Evolutionary conservation across 306 rosid species (phyloP).

Genomic region (Fagus sylvatica): DNA sequence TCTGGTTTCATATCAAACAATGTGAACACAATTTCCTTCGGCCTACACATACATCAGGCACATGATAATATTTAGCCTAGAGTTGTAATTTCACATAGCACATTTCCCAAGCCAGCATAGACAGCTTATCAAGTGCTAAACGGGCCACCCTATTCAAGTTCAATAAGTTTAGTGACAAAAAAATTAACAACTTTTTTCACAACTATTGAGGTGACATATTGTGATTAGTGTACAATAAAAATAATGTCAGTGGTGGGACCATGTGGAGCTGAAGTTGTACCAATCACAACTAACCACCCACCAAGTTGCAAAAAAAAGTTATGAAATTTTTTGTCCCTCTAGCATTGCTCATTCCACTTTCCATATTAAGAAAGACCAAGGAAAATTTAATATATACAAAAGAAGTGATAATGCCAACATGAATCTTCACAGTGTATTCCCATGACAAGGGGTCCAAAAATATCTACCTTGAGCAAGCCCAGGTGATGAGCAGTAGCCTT

Average conservation of each 20-base stretch:
- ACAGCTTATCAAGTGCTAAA: not conserved
- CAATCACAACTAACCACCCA: too few species aligned
- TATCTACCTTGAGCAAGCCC: constrained; percentile 88
- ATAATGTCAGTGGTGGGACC: too few species aligned
- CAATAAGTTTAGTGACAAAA: too few species aligned
- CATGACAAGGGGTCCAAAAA: not conserved
- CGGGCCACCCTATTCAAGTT: not conserved
- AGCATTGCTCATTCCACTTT: not conserved
- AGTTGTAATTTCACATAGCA: not conserved
- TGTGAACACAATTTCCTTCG: not conserved
- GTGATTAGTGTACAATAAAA: too few species aligned
- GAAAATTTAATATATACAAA: not conserved
- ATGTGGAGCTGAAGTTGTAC: too few species aligned
- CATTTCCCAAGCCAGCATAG: not conserved
- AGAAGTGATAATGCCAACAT: not conserved
- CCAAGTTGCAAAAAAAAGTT: too few species aligned
- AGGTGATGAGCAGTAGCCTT: constrained; percentile 99
- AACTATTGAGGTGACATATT: too few species aligned
- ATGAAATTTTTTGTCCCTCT: too few species aligned
- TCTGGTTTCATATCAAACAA: not conserved
- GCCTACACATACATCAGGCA: not conserved
- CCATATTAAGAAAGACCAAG: not conserved
- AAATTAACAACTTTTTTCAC: too few species aligned
- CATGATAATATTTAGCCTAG: not conserved
- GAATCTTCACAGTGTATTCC: not conserved